These are phyloP conservation scores for Bocquillonia castaneifolia DNA, from an alignment of 441 rosid genomes.

Conservation along the genomic window DNA sequence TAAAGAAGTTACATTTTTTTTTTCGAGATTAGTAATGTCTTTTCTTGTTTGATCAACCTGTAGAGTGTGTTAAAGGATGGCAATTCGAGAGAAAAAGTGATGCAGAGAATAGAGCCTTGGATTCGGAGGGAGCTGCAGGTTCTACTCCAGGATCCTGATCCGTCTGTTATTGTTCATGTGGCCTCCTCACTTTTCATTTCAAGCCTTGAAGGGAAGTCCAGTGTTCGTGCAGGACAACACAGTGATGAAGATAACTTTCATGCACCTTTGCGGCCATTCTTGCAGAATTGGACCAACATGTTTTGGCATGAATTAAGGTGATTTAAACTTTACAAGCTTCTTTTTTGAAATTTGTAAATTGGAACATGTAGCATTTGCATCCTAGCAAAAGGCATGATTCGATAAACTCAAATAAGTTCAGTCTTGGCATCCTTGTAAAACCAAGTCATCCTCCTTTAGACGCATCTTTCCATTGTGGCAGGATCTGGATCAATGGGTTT, in stretches of 20 bases:
- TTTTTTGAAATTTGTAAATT: background rate
- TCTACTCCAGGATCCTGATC: slow-evolving; percentile 62
- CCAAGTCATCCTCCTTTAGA: too few relatives aligned
- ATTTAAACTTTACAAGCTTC: background rate
- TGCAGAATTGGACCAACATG: slow-evolving; percentile 34
- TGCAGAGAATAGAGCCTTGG: slow-evolving; percentile 60
- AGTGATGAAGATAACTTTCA: slow-evolving; percentile 26
- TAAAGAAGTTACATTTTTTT: too few relatives aligned
- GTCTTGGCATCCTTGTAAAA: slow-evolving; percentile 2
- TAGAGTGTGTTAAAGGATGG: slow-evolving; percentile 32
- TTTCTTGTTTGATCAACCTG: background rate
- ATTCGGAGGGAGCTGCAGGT: slow-evolving; percentile 64
- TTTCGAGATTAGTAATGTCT: too few relatives aligned
- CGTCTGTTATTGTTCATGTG: slow-evolving; percentile 60
- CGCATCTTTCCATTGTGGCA: too few relatives aligned
- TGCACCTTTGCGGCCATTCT: slow-evolving; percentile 43
- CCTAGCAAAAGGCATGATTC: background rate
- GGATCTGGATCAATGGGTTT: too few relatives aligned
- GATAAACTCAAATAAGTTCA: background rate
- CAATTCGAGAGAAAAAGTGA: slow-evolving; percentile 31
- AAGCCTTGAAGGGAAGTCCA: slow-evolving; percentile 35
- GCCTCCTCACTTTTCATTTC: slow-evolving; percentile 49
- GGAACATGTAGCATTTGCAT: background rate
- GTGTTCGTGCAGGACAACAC: slow-evolving; percentile 23
- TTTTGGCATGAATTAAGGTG: slow-evolving; percentile 82